Base-by-base conservation (phyloP, 352 stramenopile genomes). In the Phytopythium vexans region DNA sequence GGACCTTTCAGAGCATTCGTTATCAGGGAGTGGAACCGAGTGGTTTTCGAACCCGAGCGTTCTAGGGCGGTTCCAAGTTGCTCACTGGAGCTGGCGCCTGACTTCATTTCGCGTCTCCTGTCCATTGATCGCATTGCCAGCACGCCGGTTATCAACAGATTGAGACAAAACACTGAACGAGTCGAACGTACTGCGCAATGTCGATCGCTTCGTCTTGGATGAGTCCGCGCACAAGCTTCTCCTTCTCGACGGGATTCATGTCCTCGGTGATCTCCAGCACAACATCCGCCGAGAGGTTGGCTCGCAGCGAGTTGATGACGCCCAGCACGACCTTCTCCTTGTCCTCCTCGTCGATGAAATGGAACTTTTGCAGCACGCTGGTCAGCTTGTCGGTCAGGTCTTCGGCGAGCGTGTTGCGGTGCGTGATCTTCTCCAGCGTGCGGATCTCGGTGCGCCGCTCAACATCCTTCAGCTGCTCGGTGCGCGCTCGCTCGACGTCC, bases 31-130 rank as follows among this genome's bases (percentile, higher is more conserved):
- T 89, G 78, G 21, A 89, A 89, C 21, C 54, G 73, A 32, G 75
- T 86, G 44, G 86, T 86, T 6, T 75, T 73, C 9, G 66, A 55
- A 3, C 61, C 75, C 1, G 78, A 86, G 0, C 69, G 62, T 49
- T 89, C 73, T n/a, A 86, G 56, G 43, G 86, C 84, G 36, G 73
- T 77, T 33, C 77, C 74, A 12, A 86, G 75, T n/a, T 86, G 73
- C 6, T 62, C 73, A 21, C 62, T 82, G 2, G 76, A 75, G n/a
- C 76, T 78, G 11, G 71, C 47, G 0, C 81, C 41, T 39, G 80
- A 64, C 40, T 86, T 70, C 3, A 62, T 57, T 15, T 77, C 70
- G 36, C 86, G 82, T 47, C 77, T 74, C 6, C 78, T 89, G 40
- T 21, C 9, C 16, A 62, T 37, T 10, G 49, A 36, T 14, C 54